Conservation (phyloP, 768 basidiomycete species). For the Suillus fuscotomentosus region DNA sequence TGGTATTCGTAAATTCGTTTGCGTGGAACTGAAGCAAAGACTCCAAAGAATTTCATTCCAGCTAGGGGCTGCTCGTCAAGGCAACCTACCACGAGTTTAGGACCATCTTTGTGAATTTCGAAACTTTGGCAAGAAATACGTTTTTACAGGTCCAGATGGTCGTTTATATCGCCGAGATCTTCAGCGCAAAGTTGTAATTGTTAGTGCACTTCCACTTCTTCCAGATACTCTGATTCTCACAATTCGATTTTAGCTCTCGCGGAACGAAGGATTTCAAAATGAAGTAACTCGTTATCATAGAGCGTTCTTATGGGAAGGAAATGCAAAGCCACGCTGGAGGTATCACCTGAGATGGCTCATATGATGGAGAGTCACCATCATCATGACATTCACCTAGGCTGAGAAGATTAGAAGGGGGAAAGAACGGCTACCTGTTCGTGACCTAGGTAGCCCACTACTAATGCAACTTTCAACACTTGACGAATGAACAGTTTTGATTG, state of each 20-base stretch:
- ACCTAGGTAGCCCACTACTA: background rate
- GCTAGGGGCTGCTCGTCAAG: constrained; percentile 12
- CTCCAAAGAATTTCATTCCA: constrained; percentile 19
- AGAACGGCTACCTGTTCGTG: background rate
- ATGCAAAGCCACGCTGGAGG: constrained; percentile 8
- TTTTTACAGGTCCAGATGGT: constrained; percentile 5
- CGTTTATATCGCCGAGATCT: background rate
- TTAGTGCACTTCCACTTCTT: background rate
- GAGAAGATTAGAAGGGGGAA: constrained; percentile 7
- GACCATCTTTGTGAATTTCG: background rate
- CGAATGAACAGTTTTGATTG: background rate
- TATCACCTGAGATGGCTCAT: constrained; percentile 4
- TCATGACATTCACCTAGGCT: constrained; percentile 13
- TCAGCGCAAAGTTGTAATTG: background rate
- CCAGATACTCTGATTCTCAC: background rate
- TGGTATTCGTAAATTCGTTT: constrained; percentile 29
- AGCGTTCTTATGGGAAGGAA: background rate
- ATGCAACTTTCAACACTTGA: background rate
- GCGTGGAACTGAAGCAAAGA: constrained; percentile 21
- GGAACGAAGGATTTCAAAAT: constrained; percentile 11
- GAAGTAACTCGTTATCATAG: constrained; percentile 22
- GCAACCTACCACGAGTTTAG: background rate
- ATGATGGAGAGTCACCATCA: constrained; percentile 4
- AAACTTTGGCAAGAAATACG: background rate
- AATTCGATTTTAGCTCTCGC: constrained; percentile 8